Evolutionary conservation across 2,329 filamentous ascomycete genomes (phyloP).

Genomic region (Dichotomopilus funicola): DNA sequence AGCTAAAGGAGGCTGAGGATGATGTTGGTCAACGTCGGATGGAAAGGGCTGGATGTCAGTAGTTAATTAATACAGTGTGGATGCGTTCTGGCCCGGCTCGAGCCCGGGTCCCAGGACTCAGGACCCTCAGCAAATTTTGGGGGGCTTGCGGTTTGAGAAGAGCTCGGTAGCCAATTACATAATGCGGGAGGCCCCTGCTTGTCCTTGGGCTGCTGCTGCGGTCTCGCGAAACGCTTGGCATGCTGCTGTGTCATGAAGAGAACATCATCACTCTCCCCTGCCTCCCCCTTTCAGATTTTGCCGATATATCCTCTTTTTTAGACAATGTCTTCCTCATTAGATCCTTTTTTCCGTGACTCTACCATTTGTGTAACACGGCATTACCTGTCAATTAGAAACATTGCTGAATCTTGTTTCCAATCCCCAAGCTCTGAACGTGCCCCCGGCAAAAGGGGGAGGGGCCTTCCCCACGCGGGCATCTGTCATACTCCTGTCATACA

Average conservation of each 20-base stretch:
- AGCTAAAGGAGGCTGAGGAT: background rate
- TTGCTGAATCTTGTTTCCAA: no score
- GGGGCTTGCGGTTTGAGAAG: conserved; percentile 22
- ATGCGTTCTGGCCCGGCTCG: conserved; percentile 2
- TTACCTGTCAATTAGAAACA: no score
- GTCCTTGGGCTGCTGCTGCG: background rate
- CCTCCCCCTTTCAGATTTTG: no score
- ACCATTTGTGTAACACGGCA: no score
- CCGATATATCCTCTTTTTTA: no score
- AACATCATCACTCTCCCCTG: no score
- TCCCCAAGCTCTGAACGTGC: no score
- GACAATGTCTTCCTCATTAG: no score
- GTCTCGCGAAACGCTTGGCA: conserved; percentile 7
- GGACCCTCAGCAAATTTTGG: conserved; percentile 20
- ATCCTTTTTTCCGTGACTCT: no score
- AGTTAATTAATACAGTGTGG: conserved; percentile 8
- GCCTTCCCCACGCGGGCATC: no score
- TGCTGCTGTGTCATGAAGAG: background rate
- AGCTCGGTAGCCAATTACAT: conserved; percentile 19
- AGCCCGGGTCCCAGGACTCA: conserved; percentile 5
- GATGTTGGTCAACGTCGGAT: background rate
- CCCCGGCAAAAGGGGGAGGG: no score
- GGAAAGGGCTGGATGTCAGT: background rate
- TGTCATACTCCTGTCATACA: no score
- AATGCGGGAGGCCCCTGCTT: conserved; percentile 8